These are phyloP conservation scores for Nematodospora anomalae DNA, from an alignment of 1,139 yeast species.

Conservation along the genomic window DNA sequence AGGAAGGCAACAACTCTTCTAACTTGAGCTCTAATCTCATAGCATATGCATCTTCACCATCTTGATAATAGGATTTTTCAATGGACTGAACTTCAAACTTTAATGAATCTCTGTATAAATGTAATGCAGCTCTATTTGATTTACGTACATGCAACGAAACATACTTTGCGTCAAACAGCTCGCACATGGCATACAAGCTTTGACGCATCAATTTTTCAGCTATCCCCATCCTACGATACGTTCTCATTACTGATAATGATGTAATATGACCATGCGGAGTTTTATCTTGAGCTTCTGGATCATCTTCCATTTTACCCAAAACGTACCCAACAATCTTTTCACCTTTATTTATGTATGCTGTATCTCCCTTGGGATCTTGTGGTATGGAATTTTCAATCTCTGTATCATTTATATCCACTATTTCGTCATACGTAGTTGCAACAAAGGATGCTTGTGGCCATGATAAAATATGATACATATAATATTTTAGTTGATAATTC, in stretches of 20 bases:
- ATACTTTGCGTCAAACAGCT: constrained; percentile 76
- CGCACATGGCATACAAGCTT: constrained; percentile 74
- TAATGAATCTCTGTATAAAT: constrained; percentile 83
- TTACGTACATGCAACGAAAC: constrained; percentile 93
- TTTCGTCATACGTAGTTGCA: constrained; percentile 68
- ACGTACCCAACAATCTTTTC: constrained; percentile 94
- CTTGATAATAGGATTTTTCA: constrained; percentile 88
- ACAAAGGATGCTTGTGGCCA: constrained; percentile 99
- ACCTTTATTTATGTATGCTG: constrained; percentile 58
- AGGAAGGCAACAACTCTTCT: constrained; percentile 61
- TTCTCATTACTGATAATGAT: constrained; percentile 90
- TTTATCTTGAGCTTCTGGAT: constrained; percentile 68
- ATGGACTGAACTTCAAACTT: constrained; percentile 77
- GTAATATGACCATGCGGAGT: constrained; percentile 94
- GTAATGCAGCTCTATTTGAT: constrained; percentile 92
- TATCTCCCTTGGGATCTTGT: constrained; percentile 50
- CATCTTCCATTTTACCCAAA: constrained; percentile 95
- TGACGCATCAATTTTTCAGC: constrained; percentile 94
- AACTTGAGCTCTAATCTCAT: constrained; percentile 71
- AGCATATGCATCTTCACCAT: constrained; percentile 98
- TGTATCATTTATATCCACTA: constrained; percentile 36
- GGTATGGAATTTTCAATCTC: constrained; percentile 19
- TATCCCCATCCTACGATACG: constrained; percentile 91
- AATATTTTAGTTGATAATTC: constrained; percentile 88
- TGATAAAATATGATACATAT: constrained; percentile 86